Evolutionary conservation across 345 rosid genomes (phyloP), one percentile per base, ranked within the genome.

Genomic region (Chamaenerion angustifolium): DNA sequence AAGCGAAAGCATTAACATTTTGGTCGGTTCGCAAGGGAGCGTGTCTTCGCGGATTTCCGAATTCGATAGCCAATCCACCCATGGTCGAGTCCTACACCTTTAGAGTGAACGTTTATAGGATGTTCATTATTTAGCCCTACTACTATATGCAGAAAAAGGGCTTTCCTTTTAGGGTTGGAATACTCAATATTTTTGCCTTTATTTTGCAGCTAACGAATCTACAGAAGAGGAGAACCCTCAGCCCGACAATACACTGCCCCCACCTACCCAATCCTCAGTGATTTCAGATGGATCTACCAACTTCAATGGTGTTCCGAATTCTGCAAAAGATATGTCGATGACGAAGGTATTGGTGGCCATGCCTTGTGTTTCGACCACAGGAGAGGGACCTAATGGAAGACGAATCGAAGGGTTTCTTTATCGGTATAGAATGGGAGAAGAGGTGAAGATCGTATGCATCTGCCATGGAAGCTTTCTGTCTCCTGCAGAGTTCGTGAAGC

Each of bases 381-480:
- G 93, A 6, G 78, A 82, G n/a, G n/a, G n/a, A n/a, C n/a, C n/a
- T n/a, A n/a, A n/a, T 45, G 88, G 94, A 51, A 82, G 65, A 61
- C 72, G 83, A 68, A 71, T 85, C 16, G 83, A 89, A 42, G 97
- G 97, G 10, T 85, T 85, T 54, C 82, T 89, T 35, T 85, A 72
- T 68, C 74, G 77, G 54, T 85, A 81, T 48, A 61, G 75, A 17
- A 89, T 71, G 64, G 95, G 95, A 0, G 85, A 79, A 52, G 90
- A 77, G 27, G 88, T 85, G 59, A 74, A 75, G 64, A 89, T 89
- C 43, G 81, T 89, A 41, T 89, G 97, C 21, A 78, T 85, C 15
- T 89, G 97, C 68, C 95, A 85, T 58, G 94, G 97, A 40, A 83
- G 70, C 64, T 85, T 85, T 61, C 73, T 78, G 21, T 70, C 97